Conservation (phyloP, 352 stramenopile genomes). For the Discostella stelligera region DNA sequence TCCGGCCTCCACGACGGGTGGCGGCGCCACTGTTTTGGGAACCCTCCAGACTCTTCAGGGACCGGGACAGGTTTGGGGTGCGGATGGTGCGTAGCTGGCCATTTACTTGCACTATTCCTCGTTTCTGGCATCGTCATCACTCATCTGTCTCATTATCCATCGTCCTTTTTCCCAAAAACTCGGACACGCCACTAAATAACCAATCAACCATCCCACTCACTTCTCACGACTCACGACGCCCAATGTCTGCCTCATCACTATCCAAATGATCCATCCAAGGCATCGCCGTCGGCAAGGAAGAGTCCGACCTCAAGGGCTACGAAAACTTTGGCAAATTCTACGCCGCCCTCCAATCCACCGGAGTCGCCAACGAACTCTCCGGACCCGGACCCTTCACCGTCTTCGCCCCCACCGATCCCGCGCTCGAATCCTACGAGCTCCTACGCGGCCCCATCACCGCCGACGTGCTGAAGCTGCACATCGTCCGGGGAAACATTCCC, state of each 20-base stretch:
- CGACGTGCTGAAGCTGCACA: conserved; percentile 60
- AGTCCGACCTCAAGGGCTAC: conserved; percentile 74
- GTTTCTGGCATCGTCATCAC: too few species aligned
- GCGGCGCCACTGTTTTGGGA: conserved; percentile 16
- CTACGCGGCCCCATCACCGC: conserved; percentile 48
- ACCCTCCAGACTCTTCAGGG: conserved; percentile 56
- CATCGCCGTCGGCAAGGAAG: conserved; percentile 67
- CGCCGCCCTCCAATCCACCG: conserved; percentile 41
- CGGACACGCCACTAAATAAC: too few species aligned
- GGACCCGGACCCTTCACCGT: conserved; percentile 65
- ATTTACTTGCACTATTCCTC: too few species aligned
- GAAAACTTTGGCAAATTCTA: conserved; percentile 70
- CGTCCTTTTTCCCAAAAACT: too few species aligned
- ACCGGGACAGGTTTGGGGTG: conserved; percentile 68
- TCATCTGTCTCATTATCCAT: too few species aligned
- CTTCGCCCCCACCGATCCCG: conserved; percentile 66
- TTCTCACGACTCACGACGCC: too few species aligned
- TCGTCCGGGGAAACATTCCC: conserved; percentile 58
- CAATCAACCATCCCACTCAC: too few species aligned
- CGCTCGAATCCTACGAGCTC: conserved; percentile 55
- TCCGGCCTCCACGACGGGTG: neutral
- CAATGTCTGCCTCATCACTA: too few species aligned
- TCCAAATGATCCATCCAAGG: conserved; percentile 5
- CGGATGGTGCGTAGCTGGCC: conserved; percentile 31
- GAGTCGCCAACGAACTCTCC: conserved; percentile 50